Conservation (phyloP, 1,284 basidiomycete genomes). For the Melampsora americana region DNA sequence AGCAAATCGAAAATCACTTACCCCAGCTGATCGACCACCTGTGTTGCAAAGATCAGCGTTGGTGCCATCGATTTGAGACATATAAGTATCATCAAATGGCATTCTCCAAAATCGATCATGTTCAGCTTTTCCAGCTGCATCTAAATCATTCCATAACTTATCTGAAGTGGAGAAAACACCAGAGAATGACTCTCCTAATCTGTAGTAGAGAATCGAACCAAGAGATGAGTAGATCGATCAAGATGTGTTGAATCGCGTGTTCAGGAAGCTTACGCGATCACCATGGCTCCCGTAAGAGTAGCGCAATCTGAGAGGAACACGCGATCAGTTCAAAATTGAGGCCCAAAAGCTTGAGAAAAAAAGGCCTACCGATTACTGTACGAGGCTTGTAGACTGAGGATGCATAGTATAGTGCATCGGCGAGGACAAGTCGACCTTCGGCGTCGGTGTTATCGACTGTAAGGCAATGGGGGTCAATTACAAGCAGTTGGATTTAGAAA, state of each 20-base stretch:
- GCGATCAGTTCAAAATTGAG: background rate
- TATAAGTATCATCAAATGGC: conserved; percentile 70
- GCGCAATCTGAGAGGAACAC: conserved; percentile 58
- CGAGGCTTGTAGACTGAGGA: conserved; percentile 73
- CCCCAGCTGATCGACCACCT: conserved; percentile 70
- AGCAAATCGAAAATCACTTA: conserved; percentile 6
- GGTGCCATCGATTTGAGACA: conserved; percentile 67
- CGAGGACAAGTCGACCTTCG: conserved; percentile 71
- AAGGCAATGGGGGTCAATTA: background rate
- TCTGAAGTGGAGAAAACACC: conserved; percentile 62
- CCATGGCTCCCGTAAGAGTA: conserved; percentile 65
- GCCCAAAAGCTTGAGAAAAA: background rate
- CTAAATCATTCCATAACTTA: conserved; percentile 65
- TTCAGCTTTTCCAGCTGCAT: conserved; percentile 68
- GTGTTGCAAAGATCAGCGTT: conserved; percentile 77
- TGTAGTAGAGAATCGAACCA: conserved; percentile 47
- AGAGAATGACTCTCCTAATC: conserved; percentile 70
- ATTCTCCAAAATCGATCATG: conserved; percentile 61
- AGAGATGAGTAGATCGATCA: background rate
- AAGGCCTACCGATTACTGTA: conserved; percentile 67
- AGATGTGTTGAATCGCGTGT: background rate
- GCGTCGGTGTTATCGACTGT: conserved; percentile 60
- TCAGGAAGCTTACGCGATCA: conserved; percentile 30
- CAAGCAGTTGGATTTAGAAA: conserved; percentile 55
- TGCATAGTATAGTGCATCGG: conserved; percentile 81